Evolutionary conservation across 345 rosid species (phyloP).

Genomic region (Syzygium grande): DNA sequence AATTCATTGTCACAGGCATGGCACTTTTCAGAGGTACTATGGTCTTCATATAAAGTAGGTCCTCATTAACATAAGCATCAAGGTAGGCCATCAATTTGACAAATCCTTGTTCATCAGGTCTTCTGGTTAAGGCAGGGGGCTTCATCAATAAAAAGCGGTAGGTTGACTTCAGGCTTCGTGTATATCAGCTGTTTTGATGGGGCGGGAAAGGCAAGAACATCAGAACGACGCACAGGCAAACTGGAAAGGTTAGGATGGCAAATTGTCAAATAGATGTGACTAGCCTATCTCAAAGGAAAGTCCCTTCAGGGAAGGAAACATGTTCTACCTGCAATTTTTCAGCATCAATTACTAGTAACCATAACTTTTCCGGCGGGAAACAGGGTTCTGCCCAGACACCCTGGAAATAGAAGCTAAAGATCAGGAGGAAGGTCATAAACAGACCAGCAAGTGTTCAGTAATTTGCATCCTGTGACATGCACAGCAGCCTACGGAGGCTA

Average conservation of each 20-base stretch:
- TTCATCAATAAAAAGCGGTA: conserved; percentile 64
- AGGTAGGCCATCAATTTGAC: conserved; percentile 64
- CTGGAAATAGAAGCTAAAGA: conserved; percentile 48
- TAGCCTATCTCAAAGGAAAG: conserved; percentile 22
- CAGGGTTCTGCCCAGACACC: conserved; percentile 77
- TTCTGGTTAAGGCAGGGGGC: conserved; percentile 80
- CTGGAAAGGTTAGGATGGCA: conserved; percentile 45
- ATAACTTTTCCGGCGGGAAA: conserved; percentile 77
- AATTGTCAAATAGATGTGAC: conserved; percentile 26
- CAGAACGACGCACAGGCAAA: conserved; percentile 58
- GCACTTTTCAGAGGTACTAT: conserved; percentile 30
- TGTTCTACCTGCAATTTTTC: conserved; percentile 41
- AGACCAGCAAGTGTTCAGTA: conserved; percentile 4
- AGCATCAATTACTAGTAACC: conserved; percentile 59
- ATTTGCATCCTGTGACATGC: not conserved
- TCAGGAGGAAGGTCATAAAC: conserved; percentile 9
- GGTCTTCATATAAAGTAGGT: conserved; percentile 52
- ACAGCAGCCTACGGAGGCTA: not conserved
- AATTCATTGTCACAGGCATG: not conserved
- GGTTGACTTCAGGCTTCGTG: conserved; percentile 93
- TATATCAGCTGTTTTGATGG: conserved; percentile 85
- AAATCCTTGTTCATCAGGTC: conserved; percentile 83
- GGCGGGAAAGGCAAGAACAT: conserved; percentile 69
- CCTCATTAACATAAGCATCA: conserved; percentile 65
- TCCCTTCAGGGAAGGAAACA: conserved; percentile 8